Conservation (phyloP, 208 protist species). For the Leishmania tarentolae region DNA sequence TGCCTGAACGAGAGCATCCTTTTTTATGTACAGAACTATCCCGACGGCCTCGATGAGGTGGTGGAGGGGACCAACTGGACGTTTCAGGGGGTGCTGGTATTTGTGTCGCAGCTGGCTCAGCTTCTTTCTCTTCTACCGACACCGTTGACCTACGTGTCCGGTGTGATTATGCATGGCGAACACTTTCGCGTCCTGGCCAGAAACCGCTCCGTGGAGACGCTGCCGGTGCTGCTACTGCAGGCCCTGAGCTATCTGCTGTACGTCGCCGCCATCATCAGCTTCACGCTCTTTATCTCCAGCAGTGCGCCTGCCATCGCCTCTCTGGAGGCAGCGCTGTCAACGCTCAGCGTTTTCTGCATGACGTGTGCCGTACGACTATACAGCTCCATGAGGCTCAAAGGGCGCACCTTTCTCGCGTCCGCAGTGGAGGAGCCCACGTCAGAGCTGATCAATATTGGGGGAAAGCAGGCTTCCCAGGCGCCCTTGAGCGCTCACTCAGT, state of each 20-base stretch:
- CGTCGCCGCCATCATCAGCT: constrained; percentile 40
- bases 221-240: constrained; percentile 62
- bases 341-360: constrained; percentile 51
- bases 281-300: constrained; percentile 51
- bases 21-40: constrained; percentile 35
- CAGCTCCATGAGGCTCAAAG: constrained; percentile 20
- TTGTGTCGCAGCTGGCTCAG: constrained; percentile 41
- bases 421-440: neutral
- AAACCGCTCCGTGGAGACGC: constrained; percentile 22
- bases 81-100: constrained; percentile 26
- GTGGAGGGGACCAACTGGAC: constrained; percentile 41
- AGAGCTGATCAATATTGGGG: neutral
- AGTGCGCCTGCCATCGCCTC: constrained; percentile 18
- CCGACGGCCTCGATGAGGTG: constrained; percentile 13
- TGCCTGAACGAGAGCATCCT: constrained; percentile 28
- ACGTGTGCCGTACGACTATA: constrained; percentile 45
- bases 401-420: neutral
- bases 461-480: neutral
- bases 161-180: constrained; percentile 50
- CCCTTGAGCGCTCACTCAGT: neutral
- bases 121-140: constrained; percentile 44
- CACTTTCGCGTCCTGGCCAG: constrained; percentile 40
- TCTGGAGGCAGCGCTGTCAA: constrained; percentile 31
- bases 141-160: constrained; percentile 44
- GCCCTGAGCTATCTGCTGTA: constrained; percentile 59